Evolutionary conservation across 78 protist species (phyloP), one percentile per base, ranked within the genome.

Genomic region (Trichosphaerium sp.): DNA sequence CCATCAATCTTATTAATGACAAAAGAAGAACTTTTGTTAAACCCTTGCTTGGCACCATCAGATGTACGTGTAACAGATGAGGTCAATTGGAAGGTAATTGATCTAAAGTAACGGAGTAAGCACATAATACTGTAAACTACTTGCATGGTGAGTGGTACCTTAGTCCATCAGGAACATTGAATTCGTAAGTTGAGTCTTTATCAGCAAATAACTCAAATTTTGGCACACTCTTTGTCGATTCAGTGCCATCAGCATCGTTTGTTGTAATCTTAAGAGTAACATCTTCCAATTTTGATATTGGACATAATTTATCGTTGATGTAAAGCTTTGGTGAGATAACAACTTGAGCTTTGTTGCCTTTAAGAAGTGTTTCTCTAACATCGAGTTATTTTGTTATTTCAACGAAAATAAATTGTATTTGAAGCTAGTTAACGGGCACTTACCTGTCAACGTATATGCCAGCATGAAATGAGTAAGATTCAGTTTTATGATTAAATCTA

Each of bases 121-220:
- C n/a, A n/a, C n/a, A n/a, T n/a, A n/a, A n/a, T n/a, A n/a, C n/a
- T n/a, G n/a, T n/a, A n/a, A n/a, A n/a, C n/a, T n/a, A n/a, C n/a
- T n/a, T n/a, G n/a, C n/a, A n/a, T n/a, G n/a, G n/a, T n/a, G n/a
- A n/a, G n/a, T n/a, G n/a, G n/a, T n/a, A n/a, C n/a, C n/a, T n/a
- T n/a, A n/a, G n/a, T n/a, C n/a, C n/a, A n/a, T 74, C 80, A 57
- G 56, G 71, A n/a, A 63, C 71, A n/a, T 63, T 74, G 44, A 62
- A 74, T 7, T 21, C 23, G 32, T 63, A 74, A 15, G 42, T 41
- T 6, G 80, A 52, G 37, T 74, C 80, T 32, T 74, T 39, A 4
- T 28, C 67, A 23, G 65, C 80, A 18, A 7, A 23, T 26, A 74
- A 21, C 1, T 11, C 7, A 8, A 74, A 74, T 39, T 68, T 67